Base-by-base conservation (phyloP, 176 grass and related monocot species). In the Saccharum officinarum region DNA sequence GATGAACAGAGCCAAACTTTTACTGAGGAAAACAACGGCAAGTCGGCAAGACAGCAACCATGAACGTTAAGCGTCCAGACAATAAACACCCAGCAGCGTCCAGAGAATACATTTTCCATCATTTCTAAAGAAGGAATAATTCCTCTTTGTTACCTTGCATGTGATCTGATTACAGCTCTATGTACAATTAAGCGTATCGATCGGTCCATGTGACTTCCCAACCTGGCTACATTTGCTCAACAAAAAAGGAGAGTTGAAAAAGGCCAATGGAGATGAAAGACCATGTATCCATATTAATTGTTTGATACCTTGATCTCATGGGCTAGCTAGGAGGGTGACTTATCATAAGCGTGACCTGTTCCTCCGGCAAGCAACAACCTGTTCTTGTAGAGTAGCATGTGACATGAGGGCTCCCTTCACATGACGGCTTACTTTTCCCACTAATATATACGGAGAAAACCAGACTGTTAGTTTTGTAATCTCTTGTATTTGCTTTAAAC, bases 301-400 rank as follows among this genome's bases (percentile, higher is more conserved):
- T 17, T 65, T 33, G 68, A 90, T 72, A 63, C 10, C 80, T 84
- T 61, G 67, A 67, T 87, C 89, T 65, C 78, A 47, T 84, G 75
- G 85, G 54, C 16, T 79, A 13, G n/a, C 69, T 70, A n/a, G 37
- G 18, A 28, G 77, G 31, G 30, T 15, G 57, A 68, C 74, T 54
- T 47, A 75, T 75, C 72, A 75, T 79, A 83, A 69, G 71, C 61
- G 81, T 81, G 85, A 87, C 85, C 63, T 91, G 85, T 91, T 87
- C 89, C 81, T 91, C 76, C 41, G 46, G 81, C 70, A 87, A 87
- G 82, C 85, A 91, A 87, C 89, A 87, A 87, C 85, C 85, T 85
- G 89, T 84, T 85, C 71, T 87, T 77, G 85, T 76, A 54, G 85
- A 91, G 89, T 87, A 87, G 75, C 61, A 90, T 91, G 89, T 90